Base-by-base conservation (phyloP, 2,329 filamentous ascomycete genomes). In the Rhynchosporium graminicola region DNA sequence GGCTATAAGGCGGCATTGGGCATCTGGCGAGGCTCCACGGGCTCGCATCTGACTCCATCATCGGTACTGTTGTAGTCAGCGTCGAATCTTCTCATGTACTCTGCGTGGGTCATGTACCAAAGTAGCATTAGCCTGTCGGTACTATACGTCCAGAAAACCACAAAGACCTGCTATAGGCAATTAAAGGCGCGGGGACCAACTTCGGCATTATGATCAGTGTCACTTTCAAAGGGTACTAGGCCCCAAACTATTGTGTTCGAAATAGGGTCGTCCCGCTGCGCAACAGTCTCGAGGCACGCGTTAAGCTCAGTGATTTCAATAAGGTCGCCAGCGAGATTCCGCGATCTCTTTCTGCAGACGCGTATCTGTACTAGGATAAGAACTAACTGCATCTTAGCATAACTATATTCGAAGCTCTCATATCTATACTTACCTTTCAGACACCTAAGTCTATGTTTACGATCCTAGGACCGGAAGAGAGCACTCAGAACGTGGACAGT, bases 1-100 rank as follows among this genome's bases (percentile, higher is more conserved):
- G 84, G 83, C 76, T 89, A 52, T 85, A 88, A 76, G 86, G 86
- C 46, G 85, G 86, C 58, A 85, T 88, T 55, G 85, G 85, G 1
- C 66, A 69, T 48, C 57, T 70, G 10, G 54, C 62, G 42, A 65
- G 68, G 57, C 43, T 68, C 8, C 73, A 85, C 65, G 85, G 86
- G 1, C 82, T 89, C 12, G 65, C 83, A 2, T 87, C 83, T 66
- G 85, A 88, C 65, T 71, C 79, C 50, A 82, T 88, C 51, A 71
- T 87, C n/a, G 85, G 86, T 65, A 85, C 82, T 26, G 78, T 87
- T 2, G 12, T 88, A 31, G 79, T 87, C 71, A 81, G 80, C 65
- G 78, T 83, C 59, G 69, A 75, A 0, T 79, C 79, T 42, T 76
- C 79, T 36, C 62, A 80, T 46, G 56, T 83, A n/a, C 36, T 86